Base-by-base conservation (phyloP, 768 basidiomycete species). In the Candolleomyces eurysporus region DNA sequence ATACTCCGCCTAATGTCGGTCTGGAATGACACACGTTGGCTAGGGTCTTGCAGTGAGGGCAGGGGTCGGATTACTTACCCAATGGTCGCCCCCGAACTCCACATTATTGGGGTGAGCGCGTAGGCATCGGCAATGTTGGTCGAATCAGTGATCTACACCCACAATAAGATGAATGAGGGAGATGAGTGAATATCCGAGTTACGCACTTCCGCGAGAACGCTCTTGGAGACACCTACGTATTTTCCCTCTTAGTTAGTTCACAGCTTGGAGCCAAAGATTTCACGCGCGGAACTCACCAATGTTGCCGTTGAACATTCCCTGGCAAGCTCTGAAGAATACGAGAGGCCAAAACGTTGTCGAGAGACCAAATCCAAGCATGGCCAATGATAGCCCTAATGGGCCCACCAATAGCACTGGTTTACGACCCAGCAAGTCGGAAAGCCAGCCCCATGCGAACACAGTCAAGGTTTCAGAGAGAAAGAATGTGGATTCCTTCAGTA, bases 1-100 rank as follows among this genome's bases (percentile, higher is more conserved):
- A 70, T 9, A 81, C 62, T 22, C 90, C 90, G 36, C 90, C 90
- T 3, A 90, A 73, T 26, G 84, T 75, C 16, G 90, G 89, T 2
- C 89, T 90, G 43, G 19, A 16, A 40, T 1, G 9, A 32, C 16
- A 58, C 13, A 30, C 45, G 48, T 4, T 43, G 36, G 2, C 26
- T 7, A 5, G 13, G n/a, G 10, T 17, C 40, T 32, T 42, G 21
- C 22, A 16, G 36, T 36, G 40, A 26, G 26, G 16, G 19, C 30
- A 56, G 43, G 3, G 16, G 22, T 36, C 61, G 5, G 26, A 26
- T 17, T 9, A 62, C 72, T n/a, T 48, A 77, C 75, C 68, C 76
- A 7, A 72, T 56, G 0, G 74, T 77, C 0, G 64, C 61, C 0
- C 76, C 76, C 14, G 71, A 9, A 40, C 70, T 72, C 77, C 76